Percentiles rank a stretch among this genome's conserved stretches.
Conservation (phyloP, 768 basidiomycete species). For the Hortiboletus flavorubellus region DNA sequence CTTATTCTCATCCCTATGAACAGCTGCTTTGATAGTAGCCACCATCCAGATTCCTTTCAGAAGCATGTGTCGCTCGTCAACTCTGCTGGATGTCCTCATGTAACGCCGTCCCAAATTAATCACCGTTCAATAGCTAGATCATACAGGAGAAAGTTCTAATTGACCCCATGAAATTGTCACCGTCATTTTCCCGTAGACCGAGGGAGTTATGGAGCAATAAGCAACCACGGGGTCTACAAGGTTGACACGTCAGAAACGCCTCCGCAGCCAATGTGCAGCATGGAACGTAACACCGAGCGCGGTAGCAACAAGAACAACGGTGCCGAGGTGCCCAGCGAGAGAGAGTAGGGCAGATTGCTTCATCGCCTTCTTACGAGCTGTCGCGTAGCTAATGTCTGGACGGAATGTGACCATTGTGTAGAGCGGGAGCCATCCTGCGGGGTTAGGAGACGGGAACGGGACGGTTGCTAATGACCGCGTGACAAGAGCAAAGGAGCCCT, state of each 20-base stretch:
- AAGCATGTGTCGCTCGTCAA: slow-evolving; percentile 24
- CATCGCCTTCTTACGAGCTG: slow-evolving; percentile 65
- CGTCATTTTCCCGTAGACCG: slow-evolving; percentile 21
- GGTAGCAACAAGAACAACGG: slow-evolving; percentile 40
- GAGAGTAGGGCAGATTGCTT: slow-evolving; percentile 66
- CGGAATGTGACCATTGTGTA: slow-evolving; percentile 99
- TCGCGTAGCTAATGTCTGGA: slow-evolving; percentile 89
- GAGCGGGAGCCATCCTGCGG: slow-evolving; percentile 83
- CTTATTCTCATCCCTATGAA: slow-evolving; percentile 37
- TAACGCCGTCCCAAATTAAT: slow-evolving; percentile 32
- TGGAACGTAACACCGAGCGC: slow-evolving; percentile 36
- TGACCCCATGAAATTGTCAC: slow-evolving; percentile 18
- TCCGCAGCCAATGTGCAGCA: slow-evolving; percentile 20
- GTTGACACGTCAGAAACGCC: slow-evolving; percentile 22
- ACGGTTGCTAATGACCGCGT: slow-evolving; percentile 44
- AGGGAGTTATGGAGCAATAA: slow-evolving; percentile 28
- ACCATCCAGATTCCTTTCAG: slow-evolving; percentile 18
- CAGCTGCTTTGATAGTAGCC: slow-evolving; percentile 8
- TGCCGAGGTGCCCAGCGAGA: slow-evolving; percentile 46
- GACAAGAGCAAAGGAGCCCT: slow-evolving; percentile 45
- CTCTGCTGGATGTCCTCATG: slow-evolving; percentile 34
- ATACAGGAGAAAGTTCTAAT: slow-evolving; percentile 19
- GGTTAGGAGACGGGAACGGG: slow-evolving; percentile 58
- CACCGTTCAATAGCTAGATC: slow-evolving; percentile 29
- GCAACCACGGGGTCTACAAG: slow-evolving; percentile 32